Conservation (phyloP, 176 grass and related monocot genomes). For the Aegilops umbellulata region DNA sequence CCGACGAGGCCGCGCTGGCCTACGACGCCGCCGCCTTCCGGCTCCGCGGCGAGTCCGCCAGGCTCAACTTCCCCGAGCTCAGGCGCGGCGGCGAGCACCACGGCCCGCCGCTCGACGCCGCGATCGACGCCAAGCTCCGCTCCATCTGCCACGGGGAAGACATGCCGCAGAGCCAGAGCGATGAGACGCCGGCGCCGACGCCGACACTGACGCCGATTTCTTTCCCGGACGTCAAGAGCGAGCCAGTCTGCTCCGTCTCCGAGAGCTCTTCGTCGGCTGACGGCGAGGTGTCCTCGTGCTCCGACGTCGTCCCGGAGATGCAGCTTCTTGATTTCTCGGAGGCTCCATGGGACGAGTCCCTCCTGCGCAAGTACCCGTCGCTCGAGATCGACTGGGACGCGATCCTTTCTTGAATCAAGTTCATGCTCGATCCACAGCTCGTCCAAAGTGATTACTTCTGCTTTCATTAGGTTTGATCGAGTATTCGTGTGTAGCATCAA, state of each 20-base stretch:
- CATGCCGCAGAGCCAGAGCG: slow-evolving; percentile 22
- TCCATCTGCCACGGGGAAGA: slow-evolving; percentile 46
- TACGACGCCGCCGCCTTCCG: slow-evolving; percentile 68
- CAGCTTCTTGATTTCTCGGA: slow-evolving; percentile 70
- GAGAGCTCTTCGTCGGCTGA: slow-evolving; percentile 39
- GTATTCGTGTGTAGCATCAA: slow-evolving; percentile 35
- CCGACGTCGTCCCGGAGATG: slow-evolving; percentile 48
- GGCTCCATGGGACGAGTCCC: slow-evolving; percentile 81
- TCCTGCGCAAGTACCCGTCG: slow-evolving; percentile 79
- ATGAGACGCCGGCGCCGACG: not conserved
- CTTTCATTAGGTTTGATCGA: slow-evolving; percentile 30
- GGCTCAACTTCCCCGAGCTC: slow-evolving; percentile 75
- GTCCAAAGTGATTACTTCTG: not conserved
- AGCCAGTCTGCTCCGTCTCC: slow-evolving; percentile 38
- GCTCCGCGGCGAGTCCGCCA: slow-evolving; percentile 57
- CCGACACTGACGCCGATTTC: not conserved
- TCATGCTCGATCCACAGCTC: not conserved
- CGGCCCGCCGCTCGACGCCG: slow-evolving; percentile 56
- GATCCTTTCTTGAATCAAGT: slow-evolving; percentile 53
- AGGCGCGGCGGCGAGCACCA: slow-evolving; percentile 42
- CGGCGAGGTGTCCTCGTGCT: slow-evolving; percentile 54
- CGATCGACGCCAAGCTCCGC: slow-evolving; percentile 60
- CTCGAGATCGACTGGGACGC: slow-evolving; percentile 97
- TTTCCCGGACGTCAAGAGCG: slow-evolving; percentile 39
- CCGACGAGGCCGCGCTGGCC: slow-evolving; percentile 78